A percentile compares a stretch with the other conserved stretches of the same genome.
Evolutionary conservation across 2,329 filamentous ascomycete species (phyloP).

Genomic region (Trichoderma sp.): DNA sequence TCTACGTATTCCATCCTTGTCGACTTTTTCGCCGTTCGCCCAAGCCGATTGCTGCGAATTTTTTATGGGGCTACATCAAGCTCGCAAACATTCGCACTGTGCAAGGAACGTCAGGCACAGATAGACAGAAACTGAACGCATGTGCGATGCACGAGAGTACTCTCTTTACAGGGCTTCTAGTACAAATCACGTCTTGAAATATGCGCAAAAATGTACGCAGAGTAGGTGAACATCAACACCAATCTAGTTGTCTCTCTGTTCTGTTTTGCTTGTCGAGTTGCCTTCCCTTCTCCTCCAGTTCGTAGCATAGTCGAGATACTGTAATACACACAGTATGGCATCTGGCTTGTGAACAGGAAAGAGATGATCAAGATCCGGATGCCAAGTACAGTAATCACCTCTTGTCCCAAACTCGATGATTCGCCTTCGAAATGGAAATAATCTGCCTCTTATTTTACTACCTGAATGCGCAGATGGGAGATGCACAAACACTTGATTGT

Average conservation of each 20-base stretch:
- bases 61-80: conserved; percentile 24
- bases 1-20: background rate
- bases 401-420: background rate
- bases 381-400: background rate
- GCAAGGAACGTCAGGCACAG: no score
- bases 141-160: no score
- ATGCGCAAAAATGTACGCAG: no score
- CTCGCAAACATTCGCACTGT: conserved; percentile 3
- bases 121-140: no score
- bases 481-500: conserved; percentile 38
- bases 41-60: background rate
- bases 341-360: background rate
- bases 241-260: no score
- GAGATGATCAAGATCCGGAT: background rate
- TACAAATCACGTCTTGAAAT: no score
- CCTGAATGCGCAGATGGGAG: conserved; percentile 30
- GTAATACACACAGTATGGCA: background rate
- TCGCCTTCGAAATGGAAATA: background rate
- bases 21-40: background rate
- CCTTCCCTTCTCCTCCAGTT: background rate
- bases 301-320: background rate
- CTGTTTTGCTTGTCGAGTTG: no score
- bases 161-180: no score
- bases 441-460: conserved; percentile 30
- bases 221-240: no score